Evolutionary conservation across 2,329 filamentous ascomycete species (phyloP).

Genomic region (Chalaropsis thielavioides): DNA sequence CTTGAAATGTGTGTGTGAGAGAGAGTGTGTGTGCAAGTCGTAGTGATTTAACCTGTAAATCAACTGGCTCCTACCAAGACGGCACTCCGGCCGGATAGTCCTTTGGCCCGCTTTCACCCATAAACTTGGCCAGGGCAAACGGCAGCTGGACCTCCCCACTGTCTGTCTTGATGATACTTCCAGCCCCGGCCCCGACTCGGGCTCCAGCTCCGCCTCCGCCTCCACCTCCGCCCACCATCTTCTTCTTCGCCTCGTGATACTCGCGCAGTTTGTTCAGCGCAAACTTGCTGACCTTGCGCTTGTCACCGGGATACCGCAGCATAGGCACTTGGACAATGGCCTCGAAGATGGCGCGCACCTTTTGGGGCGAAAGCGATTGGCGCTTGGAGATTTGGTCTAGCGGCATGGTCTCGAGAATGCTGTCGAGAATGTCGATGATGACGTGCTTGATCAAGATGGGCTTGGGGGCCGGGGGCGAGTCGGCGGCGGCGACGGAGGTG

Average conservation of each 20-base stretch:
- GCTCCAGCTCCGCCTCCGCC: background rate
- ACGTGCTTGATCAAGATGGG: conserved; percentile 25
- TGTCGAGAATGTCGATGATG: conserved; percentile 36
- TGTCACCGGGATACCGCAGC: conserved; percentile 31
- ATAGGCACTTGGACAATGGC: conserved; percentile 36
- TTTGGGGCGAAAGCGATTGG: conserved; percentile 30
- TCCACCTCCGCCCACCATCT: conserved; percentile 18
- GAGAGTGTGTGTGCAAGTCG: background rate
- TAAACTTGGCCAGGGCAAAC: conserved; percentile 9
- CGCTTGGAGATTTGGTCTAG: conserved; percentile 33
- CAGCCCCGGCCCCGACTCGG: background rate
- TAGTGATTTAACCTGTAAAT: background rate
- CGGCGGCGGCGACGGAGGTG: background rate
- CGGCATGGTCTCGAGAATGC: conserved; percentile 32
- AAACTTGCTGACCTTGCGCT: conserved; percentile 28
- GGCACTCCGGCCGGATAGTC: conserved; percentile 17
- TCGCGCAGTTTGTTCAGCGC: conserved; percentile 30
- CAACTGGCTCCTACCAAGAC: background rate
- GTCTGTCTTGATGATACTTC: background rate
- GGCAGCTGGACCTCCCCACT: background rate
- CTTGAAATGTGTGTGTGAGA: no score
- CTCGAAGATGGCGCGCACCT: conserved; percentile 33
- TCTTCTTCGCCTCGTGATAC: conserved; percentile 30
- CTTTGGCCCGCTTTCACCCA: conserved; percentile 14
- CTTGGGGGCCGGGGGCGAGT: background rate